These are phyloP conservation scores for Coccomyxa sp. DNA, from an alignment of 139 green algal genomes.

Conservation along the genomic window DNA sequence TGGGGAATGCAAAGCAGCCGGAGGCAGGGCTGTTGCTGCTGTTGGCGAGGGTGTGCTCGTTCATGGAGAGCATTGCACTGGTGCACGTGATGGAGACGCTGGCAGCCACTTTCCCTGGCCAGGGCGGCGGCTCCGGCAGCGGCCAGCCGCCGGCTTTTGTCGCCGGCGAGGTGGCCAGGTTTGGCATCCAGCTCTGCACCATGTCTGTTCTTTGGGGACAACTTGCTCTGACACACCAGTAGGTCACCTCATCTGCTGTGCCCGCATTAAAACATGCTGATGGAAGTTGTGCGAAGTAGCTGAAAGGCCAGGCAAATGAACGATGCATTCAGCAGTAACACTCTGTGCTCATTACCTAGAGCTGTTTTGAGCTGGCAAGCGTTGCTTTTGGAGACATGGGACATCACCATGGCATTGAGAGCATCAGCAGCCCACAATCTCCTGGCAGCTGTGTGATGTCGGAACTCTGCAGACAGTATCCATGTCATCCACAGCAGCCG, in stretches of 20 bases:
- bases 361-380: too few species aligned
- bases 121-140: conserved; percentile 17
- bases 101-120: conserved; percentile 41
- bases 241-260: neutral
- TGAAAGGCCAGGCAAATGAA: too few species aligned
- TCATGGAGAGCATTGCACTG: conserved; percentile 57
- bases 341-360: too few species aligned
- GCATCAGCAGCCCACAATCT: too few species aligned
- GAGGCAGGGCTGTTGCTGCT: conserved; percentile 59
- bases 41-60: conserved; percentile 55
- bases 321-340: too few species aligned
- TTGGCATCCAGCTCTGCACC: neutral
- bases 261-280: neutral
- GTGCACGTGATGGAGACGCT: conserved; percentile 57
- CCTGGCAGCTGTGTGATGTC: too few species aligned
- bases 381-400: too few species aligned
- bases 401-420: too few species aligned
- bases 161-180: conserved; percentile 40
- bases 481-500: too few species aligned
- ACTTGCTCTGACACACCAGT: neutral
- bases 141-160: conserved; percentile 62
- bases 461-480: too few species aligned
- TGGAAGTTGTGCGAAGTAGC: too few species aligned
- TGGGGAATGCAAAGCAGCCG: neutral
- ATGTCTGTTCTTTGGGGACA: neutral